Conservation (phyloP, 805 yeast genomes). For the Blastobotrys robertii region DNA sequence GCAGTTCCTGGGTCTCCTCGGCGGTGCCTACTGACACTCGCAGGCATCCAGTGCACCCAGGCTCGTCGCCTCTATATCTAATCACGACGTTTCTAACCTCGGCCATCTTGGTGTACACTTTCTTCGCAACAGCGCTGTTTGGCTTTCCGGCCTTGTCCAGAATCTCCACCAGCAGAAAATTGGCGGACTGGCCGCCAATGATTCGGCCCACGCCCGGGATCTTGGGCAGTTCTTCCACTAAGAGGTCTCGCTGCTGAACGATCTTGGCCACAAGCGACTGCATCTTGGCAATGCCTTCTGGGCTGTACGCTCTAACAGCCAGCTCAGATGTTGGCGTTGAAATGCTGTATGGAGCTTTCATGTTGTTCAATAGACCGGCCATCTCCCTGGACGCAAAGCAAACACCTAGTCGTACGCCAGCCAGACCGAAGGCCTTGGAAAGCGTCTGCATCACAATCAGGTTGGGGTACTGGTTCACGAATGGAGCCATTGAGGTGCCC, state of each 20-base stretch:
- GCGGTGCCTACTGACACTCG: slow-evolving; percentile 82
- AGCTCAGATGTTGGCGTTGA: slow-evolving; percentile 69
- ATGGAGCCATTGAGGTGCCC: slow-evolving; percentile 63
- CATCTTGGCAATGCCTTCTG: slow-evolving; percentile 52
- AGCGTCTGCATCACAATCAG: slow-evolving; percentile 84
- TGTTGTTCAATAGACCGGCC: slow-evolving; percentile 63
- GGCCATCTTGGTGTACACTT: slow-evolving; percentile 63
- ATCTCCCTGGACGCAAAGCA: slow-evolving; percentile 56
- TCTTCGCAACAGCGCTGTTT: slow-evolving; percentile 54
- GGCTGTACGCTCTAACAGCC: slow-evolving; percentile 62
- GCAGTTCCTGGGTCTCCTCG: slow-evolving; percentile 54
- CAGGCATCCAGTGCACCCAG: slow-evolving; percentile 80
- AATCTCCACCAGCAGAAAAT: slow-evolving; percentile 69
- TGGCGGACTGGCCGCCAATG: slow-evolving; percentile 81
- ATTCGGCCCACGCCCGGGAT: slow-evolving; percentile 60
- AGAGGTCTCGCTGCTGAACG: slow-evolving; percentile 42
- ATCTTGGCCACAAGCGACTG: slow-evolving; percentile 41
- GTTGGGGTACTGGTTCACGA: slow-evolving; percentile 74
- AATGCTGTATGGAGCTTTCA: slow-evolving; percentile 95
- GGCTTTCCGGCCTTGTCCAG: slow-evolving; percentile 55
- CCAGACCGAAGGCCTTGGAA: slow-evolving; percentile 92
- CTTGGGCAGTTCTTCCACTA: slow-evolving; percentile 44
- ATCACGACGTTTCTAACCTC: slow-evolving; percentile 68
- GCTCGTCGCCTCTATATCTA: slow-evolving; percentile 83
- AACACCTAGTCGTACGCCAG: slow-evolving; percentile 86